Evolutionary conservation across 345 rosid genomes (phyloP).

Genomic region (Eucalyptus fibrosa): DNA sequence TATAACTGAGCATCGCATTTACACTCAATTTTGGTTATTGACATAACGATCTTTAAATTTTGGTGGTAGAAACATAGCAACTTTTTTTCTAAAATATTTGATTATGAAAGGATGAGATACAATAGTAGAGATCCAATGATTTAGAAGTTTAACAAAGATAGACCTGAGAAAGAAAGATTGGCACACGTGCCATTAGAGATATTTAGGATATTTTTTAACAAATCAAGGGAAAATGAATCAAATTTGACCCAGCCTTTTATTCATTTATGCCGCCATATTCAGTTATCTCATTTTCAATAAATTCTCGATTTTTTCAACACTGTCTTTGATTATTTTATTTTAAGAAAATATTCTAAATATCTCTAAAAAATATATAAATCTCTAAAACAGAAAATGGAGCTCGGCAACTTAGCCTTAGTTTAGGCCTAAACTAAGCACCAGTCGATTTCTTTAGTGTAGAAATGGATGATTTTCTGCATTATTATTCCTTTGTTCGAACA

Average conservation of each 20-base stretch:
- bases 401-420: not conserved
- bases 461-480: rapidly evolving
- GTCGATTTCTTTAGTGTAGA: rapidly evolving
- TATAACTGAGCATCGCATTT: not conserved
- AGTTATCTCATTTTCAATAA: no score
- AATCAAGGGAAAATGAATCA: not conserved
- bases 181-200: rapidly evolving
- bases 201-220: no score
- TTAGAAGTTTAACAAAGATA: no score
- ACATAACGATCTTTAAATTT: no score
- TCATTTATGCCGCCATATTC: no score
- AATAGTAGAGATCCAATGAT: not conserved
- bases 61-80: rapidly evolving
- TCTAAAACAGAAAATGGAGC: no score
- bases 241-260: no score
- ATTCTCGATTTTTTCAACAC: rapidly evolving
- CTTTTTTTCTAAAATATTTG: no score
- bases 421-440: not conserved
- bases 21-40: not conserved
- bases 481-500: not conserved
- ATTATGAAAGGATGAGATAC: no score
- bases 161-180: not conserved
- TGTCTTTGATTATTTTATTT: rapidly evolving
- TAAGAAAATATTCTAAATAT: no score
- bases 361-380: no score